Base-by-base conservation (phyloP, 2,329 filamentous ascomycete species). In the Simplicillium sp. region DNA sequence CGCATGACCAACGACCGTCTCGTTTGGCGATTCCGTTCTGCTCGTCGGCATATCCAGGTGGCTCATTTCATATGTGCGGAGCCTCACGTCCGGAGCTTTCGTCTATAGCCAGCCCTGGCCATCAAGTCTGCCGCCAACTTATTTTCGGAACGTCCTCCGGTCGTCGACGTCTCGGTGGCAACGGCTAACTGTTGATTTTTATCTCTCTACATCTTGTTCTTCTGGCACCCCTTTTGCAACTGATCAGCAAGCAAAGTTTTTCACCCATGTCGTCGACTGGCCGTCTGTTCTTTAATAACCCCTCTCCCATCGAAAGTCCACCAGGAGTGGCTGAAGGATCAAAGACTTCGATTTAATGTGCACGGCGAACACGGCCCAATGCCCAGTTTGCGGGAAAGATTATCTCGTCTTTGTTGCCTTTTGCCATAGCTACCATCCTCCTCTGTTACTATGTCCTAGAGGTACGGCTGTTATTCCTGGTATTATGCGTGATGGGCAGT, bases 331-430 rank as follows among this genome's bases (percentile, higher is more conserved):
- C 29, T 9, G 37, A 34, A n/a, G 20, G 16, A 16, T 28, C 16
- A 29, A n/a, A 7, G 44, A 50, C 44, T 44, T 34, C 28, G 41
- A 32, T 64, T 76, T 75, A 68, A 78, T 78, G 74, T 78, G 75
- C 67, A 68, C 60, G 57, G 71, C 75, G 70, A 60, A 76, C 61
- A 67, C 61, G 50, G 68, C 70, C 54, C 60, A 67, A 56, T 78
- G 75, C 67, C 70, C 68, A 64, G 73, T 72, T 53, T 78, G 74
- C 66, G 66, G 73, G 64, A 77, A 74, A 60, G 62, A 66, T 50
- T 77, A 77, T 56, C 65, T 78, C 51, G 57, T 75, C 54, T 77
- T 70, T 63, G 68, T 78, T 60, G 64, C 68, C 50, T 76, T 78
- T 50, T 79, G 75, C 52, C 60, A 60, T 47, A 52, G 64, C 37